phyloP scores from a whole-genome alignment of 2,329 filamentous ascomycete species.

The Calonectria pauciramosa region DNA sequence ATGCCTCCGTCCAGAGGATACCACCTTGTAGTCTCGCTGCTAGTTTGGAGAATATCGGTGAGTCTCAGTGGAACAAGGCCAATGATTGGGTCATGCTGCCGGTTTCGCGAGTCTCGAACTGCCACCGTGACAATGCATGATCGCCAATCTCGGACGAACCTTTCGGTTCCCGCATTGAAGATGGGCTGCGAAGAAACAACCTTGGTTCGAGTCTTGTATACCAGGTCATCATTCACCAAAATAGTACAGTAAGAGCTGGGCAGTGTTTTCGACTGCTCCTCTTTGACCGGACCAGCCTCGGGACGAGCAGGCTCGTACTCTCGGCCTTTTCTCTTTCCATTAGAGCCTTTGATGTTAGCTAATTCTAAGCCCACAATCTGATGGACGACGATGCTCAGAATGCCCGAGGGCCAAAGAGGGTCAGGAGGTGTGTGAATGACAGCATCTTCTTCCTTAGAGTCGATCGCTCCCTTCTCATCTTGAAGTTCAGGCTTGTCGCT shows the following conservation, averaged over 20 bases:
- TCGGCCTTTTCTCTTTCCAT: slow-evolving; percentile 83
- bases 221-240: slow-evolving; percentile 86
- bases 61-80: slow-evolving; percentile 92
- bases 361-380: slow-evolving; percentile 96
- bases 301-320: slow-evolving; percentile 92
- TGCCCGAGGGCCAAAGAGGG: slow-evolving; percentile 93
- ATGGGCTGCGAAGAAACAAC: slow-evolving; percentile 95
- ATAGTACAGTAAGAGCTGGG: slow-evolving; percentile 97
- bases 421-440: slow-evolving; percentile 93
- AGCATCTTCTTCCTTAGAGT: slow-evolving; percentile 81
- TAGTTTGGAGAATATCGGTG: slow-evolving; percentile 88
- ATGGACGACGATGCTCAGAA: slow-evolving; percentile 89
- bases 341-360: slow-evolving; percentile 89
- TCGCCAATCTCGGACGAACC: slow-evolving; percentile 94
- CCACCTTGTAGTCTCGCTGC: slow-evolving; percentile 89
- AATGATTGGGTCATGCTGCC: slow-evolving; percentile 94
- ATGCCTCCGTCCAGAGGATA: slow-evolving; percentile 97
- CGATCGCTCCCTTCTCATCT: slow-evolving; percentile 84
- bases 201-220: slow-evolving; percentile 96
- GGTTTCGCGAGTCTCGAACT: slow-evolving; percentile 88
- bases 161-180: slow-evolving; percentile 96
- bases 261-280: slow-evolving; percentile 83
- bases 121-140: slow-evolving; percentile 88
- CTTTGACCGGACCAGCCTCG: slow-evolving; percentile 85
- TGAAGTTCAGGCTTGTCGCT: slow-evolving; percentile 83